Conservation (phyloP, 441 rosid genomes). For the Pelargonium citronellum region DNA sequence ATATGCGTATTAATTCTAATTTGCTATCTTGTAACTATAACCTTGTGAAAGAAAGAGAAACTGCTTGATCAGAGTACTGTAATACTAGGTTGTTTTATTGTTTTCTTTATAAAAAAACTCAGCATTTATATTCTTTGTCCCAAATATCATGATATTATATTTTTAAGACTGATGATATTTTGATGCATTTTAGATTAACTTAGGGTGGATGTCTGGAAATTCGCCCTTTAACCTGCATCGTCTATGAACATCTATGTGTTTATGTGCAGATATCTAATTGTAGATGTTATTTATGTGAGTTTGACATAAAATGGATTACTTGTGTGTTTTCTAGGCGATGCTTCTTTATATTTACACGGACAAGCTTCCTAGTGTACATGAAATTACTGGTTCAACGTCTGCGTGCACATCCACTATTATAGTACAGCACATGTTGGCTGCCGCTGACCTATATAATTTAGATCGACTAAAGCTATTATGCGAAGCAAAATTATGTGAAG, state of each 20-base stretch:
- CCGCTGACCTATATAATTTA: slow-evolving; percentile 79
- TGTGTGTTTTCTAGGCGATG: slow-evolving; percentile 43
- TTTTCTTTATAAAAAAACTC: neutral
- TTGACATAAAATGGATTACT: neutral
- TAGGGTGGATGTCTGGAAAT: neutral
- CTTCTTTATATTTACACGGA: slow-evolving; percentile 84
- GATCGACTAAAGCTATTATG: slow-evolving; percentile 69
- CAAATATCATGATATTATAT: neutral
- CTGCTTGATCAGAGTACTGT: neutral
- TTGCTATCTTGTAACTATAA: neutral
- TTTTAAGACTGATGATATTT: too few relatives aligned
- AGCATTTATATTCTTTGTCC: neutral
- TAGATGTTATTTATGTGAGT: neutral
- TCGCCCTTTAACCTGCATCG: neutral
- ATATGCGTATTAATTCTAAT: neutral
- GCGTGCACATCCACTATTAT: slow-evolving; percentile 72
- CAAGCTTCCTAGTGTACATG: slow-evolving; percentile 64
- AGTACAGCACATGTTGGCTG: slow-evolving; percentile 85
- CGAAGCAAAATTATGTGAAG: slow-evolving; percentile 66
- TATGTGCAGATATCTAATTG: neutral
- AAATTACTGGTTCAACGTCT: slow-evolving; percentile 55
- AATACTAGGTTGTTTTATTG: neutral
- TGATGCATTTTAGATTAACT: too few relatives aligned
- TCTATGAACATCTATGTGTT: neutral
- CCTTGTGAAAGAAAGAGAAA: neutral